phyloP scores from a whole-genome alignment of 2,329 filamentous ascomycete species.

The Diplodia intermedia region DNA sequence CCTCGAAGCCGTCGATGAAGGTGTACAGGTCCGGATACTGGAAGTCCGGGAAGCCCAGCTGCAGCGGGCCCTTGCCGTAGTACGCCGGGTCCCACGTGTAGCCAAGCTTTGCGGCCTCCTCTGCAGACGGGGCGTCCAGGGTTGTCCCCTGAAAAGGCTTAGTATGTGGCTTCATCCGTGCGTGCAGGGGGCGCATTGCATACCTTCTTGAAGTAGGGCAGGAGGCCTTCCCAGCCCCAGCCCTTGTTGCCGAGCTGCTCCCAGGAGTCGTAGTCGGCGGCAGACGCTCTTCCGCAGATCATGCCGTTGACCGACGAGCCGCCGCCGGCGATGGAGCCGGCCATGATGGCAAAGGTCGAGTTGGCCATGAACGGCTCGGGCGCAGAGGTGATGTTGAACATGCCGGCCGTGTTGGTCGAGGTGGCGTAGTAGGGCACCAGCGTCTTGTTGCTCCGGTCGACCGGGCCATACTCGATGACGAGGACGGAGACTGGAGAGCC shows the following conservation, averaged over 20 bases:
- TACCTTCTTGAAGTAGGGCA: conserved; percentile 37
- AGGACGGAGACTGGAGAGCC: conserved; percentile 31
- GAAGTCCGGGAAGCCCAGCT: conserved; percentile 39
- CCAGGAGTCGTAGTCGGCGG: conserved; percentile 59
- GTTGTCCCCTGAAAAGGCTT: conserved; percentile 41
- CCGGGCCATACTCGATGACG: conserved; percentile 37
- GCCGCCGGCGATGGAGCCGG: conserved; percentile 48
- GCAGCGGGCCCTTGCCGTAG: conserved; percentile 37
- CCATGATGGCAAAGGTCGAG: conserved; percentile 38
- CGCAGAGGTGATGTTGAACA: conserved; percentile 36
- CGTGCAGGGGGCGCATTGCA: conserved; percentile 30
- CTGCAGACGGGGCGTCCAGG: conserved; percentile 39
- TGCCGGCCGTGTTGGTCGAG: conserved; percentile 15
- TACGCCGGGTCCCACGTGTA: conserved; percentile 41
- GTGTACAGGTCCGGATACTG: conserved; percentile 41
- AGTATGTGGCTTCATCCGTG: background rate
- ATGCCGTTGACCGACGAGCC: conserved; percentile 49
- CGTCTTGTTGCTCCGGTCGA: conserved; percentile 47
- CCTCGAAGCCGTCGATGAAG: conserved; percentile 26
- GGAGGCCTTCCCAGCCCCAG: conserved; percentile 62
- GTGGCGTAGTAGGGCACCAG: conserved; percentile 15
- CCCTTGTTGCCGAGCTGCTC: conserved; percentile 63
- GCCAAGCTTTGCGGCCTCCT: conserved; percentile 38
- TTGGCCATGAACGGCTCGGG: conserved; percentile 42
- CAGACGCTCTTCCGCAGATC: conserved; percentile 42